A percentile compares a stretch with the other conserved stretches of the same genome.
These are phyloP conservation scores for Phylloporus sp. DNA, from an alignment of 768 basidiomycete species.

Conservation along the genomic window DNA sequence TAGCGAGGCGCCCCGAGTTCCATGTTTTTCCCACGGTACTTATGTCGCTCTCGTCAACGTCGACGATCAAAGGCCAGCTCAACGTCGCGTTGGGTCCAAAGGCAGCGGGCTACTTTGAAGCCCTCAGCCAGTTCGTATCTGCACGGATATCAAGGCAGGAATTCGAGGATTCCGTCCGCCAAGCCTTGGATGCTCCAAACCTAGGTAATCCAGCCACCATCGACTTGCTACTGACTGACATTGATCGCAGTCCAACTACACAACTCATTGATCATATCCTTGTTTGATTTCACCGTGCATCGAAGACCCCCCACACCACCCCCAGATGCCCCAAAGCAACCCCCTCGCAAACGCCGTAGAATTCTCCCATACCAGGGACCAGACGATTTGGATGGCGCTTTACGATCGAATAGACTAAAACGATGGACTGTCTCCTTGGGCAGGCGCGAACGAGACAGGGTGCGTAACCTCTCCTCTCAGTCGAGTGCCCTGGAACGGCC, in stretches of 20 bases:
- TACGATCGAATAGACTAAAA: slow-evolving; percentile 64
- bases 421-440: slow-evolving; percentile 70
- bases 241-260: slow-evolving; percentile 63
- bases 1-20: background rate
- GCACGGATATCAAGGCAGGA: slow-evolving; percentile 67
- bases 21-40: slow-evolving; percentile 15
- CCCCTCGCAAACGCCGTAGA: slow-evolving; percentile 65
- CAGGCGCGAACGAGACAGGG: slow-evolving; percentile 68
- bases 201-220: slow-evolving; percentile 32
- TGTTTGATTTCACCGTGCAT: slow-evolving; percentile 74
- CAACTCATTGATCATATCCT: slow-evolving; percentile 77
- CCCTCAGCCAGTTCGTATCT: slow-evolving; percentile 62
- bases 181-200: slow-evolving; percentile 53
- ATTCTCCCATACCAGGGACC: slow-evolving; percentile 68
- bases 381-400: slow-evolving; percentile 48
- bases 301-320: slow-evolving; percentile 65
- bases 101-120: slow-evolving; percentile 54
- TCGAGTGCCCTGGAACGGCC: slow-evolving; percentile 39
- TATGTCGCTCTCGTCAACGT: slow-evolving; percentile 76
- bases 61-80: slow-evolving; percentile 67
- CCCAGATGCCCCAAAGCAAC: slow-evolving; percentile 53
- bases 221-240: slow-evolving; percentile 7
- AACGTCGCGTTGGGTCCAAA: slow-evolving; percentile 56
- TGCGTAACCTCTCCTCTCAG: slow-evolving; percentile 48
- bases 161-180: slow-evolving; percentile 67